phyloP scores from a whole-genome alignment of 2,329 filamentous ascomycete species.

The Alternaria atra region DNA sequence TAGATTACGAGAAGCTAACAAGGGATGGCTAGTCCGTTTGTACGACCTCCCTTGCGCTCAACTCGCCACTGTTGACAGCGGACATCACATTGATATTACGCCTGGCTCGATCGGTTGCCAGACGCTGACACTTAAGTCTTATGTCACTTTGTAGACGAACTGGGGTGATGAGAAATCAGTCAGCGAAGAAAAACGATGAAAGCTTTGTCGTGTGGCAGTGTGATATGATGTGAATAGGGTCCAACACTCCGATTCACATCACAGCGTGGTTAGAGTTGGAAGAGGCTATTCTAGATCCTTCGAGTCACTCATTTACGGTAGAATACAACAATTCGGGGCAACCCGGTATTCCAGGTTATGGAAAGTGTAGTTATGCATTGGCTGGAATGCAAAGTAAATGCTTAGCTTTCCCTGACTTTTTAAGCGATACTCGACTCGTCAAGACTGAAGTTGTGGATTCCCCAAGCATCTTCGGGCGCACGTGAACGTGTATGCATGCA shows the following conservation, averaged over 20 bases:
- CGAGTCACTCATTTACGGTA: background rate
- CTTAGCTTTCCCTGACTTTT: background rate
- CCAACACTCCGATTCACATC: conserved; percentile 8
- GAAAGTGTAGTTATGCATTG: no score
- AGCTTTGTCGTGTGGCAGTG: background rate
- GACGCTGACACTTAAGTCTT: conserved; percentile 14
- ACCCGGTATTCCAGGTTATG: background rate
- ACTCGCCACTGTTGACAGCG: background rate
- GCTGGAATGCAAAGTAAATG: background rate
- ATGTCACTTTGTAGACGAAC: conserved; percentile 8
- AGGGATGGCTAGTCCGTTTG: conserved; percentile 7
- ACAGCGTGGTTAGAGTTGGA: background rate
- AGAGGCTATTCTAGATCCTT: background rate
- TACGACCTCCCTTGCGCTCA: conserved; percentile 12
- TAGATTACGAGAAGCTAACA: background rate
- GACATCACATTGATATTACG: conserved; percentile 12
- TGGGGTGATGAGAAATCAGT: background rate
- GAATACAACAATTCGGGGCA: background rate
- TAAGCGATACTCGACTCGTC: background rate
- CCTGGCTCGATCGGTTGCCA: conserved; percentile 11
- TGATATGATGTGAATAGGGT: conserved; percentile 5
- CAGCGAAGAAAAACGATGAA: background rate
- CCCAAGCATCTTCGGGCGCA: background rate
- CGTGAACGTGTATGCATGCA: background rate
- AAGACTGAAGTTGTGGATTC: background rate